These are phyloP conservation scores for Barnettozyma salicaria DNA, from an alignment of 805 yeast genomes.

Conservation along the genomic window DNA sequence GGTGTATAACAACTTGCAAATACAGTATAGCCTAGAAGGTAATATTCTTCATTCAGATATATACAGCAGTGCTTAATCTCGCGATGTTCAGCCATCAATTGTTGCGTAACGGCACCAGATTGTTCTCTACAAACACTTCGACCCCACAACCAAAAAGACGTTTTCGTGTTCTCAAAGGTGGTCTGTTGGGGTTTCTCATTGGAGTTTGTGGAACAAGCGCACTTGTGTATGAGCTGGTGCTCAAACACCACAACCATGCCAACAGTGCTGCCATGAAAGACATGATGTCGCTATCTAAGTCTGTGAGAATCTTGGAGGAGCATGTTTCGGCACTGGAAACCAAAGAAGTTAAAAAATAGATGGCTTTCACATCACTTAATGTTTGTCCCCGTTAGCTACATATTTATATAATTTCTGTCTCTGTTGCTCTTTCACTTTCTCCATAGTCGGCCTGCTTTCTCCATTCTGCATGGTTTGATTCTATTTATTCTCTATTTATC, in stretches of 20 bases:
- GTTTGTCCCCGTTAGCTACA: too few species aligned
- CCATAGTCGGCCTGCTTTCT: too few species aligned
- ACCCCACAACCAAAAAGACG: slow-evolving; percentile 17
- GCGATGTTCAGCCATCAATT: not conserved
- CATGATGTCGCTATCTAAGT: slow-evolving; percentile 61
- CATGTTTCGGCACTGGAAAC: slow-evolving; percentile 58
- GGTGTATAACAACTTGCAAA: too few species aligned
- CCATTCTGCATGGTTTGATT: too few species aligned
- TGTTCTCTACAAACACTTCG: not conserved
- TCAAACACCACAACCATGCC: slow-evolving; percentile 72
- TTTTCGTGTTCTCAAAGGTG: slow-evolving; percentile 40
- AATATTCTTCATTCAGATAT: too few species aligned
- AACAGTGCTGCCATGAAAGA: slow-evolving; percentile 71
- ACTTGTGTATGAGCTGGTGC: slow-evolving; percentile 68
- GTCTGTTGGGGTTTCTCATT: slow-evolving; percentile 67
- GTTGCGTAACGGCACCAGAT: not conserved
- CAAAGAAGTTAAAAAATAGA: not conserved
- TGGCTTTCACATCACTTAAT: too few species aligned
- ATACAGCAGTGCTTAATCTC: too few species aligned
- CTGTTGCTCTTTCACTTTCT: too few species aligned
- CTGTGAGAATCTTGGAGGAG: slow-evolving; percentile 60
- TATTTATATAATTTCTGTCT: too few species aligned
- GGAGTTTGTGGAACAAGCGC: slow-evolving; percentile 74
- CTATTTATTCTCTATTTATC: too few species aligned
- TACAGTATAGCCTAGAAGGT: too few species aligned